A percentile compares a stretch with the other conserved stretches of the same genome.
Conservation (phyloP, 208 protist genomes). For the Leptomonas seymouri region DNA sequence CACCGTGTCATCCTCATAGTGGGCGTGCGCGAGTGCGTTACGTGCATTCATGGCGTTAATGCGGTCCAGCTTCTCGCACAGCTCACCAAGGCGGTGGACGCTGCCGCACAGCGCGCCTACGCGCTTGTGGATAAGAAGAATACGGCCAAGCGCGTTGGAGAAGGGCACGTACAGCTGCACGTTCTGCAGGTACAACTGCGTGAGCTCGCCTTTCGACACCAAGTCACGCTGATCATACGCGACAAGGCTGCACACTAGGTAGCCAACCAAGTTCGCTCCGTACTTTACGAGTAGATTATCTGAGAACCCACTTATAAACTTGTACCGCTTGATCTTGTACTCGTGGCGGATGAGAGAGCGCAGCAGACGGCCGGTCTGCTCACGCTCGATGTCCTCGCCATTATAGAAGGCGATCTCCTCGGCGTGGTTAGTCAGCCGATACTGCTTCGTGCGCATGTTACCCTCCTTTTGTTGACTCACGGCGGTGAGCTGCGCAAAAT, state of each 20-base stretch:
- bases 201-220: conserved; percentile 49
- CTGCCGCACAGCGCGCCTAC: conserved; percentile 71
- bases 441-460: conserved; percentile 79
- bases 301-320: conserved; percentile 67
- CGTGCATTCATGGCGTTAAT: conserved; percentile 32
- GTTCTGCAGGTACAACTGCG: conserved; percentile 69
- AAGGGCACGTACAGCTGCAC: conserved; percentile 82
- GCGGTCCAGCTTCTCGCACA: conserved; percentile 64
- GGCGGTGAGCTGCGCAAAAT: conserved; percentile 73
- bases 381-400: conserved; percentile 80
- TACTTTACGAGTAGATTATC: conserved; percentile 80
- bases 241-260: conserved; percentile 71
- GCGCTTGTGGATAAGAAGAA: conserved; percentile 82
- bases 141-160: conserved; percentile 66
- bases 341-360: conserved; percentile 68
- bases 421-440: conserved; percentile 80
- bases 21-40: conserved; percentile 18
- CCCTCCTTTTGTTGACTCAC: conserved; percentile 79
- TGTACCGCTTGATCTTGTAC: conserved; percentile 68
- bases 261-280: conserved; percentile 69
- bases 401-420: conserved; percentile 93
- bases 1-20: conserved; percentile 41
- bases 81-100: conserved; percentile 81
- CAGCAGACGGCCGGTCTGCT: conserved; percentile 73
- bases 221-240: conserved; percentile 42